Evolutionary conservation across 2,329 filamentous ascomycete species (phyloP).

Genomic region (Eutypa lata): DNA sequence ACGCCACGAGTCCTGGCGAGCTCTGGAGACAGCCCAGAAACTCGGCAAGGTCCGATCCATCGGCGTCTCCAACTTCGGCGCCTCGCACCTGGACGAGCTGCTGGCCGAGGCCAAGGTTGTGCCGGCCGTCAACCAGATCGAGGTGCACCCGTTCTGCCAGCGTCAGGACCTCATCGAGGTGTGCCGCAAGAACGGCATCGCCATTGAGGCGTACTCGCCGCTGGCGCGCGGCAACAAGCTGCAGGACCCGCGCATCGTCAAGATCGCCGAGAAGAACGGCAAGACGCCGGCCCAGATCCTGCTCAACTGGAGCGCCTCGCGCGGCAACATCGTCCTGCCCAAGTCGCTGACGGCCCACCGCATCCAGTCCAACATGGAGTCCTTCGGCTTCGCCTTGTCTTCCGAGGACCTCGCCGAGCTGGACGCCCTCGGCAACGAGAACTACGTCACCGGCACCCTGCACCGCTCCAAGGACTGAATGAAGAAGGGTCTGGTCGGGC

Average conservation of each 20-base stretch:
- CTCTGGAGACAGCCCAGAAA: slow-evolving; percentile 7
- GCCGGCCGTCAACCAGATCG: slow-evolving; percentile 58
- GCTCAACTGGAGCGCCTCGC: slow-evolving; percentile 55
- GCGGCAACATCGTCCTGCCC: slow-evolving; percentile 59
- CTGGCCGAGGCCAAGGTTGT: slow-evolving; percentile 39
- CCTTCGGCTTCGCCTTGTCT: slow-evolving; percentile 58
- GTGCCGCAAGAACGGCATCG: slow-evolving; percentile 42
- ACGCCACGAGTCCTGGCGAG: slow-evolving; percentile 34
- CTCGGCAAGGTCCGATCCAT: slow-evolving; percentile 47
- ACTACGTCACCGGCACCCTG: slow-evolving; percentile 31
- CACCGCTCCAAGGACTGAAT: slow-evolving; percentile 36
- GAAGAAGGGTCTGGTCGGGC: not conserved
- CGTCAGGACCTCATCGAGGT: slow-evolving; percentile 47
- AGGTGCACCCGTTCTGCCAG: slow-evolving; percentile 56
- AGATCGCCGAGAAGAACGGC: slow-evolving; percentile 52
- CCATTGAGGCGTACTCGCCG: slow-evolving; percentile 10
- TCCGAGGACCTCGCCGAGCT: slow-evolving; percentile 54
- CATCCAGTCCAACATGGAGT: slow-evolving; percentile 62
- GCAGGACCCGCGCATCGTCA: slow-evolving; percentile 52
- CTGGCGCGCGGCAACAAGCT: slow-evolving; percentile 14
- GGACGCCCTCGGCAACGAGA: slow-evolving; percentile 24
- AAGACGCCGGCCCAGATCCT: slow-evolving; percentile 57
- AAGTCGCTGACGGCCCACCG: slow-evolving; percentile 59
- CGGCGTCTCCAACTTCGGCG: slow-evolving; percentile 32
- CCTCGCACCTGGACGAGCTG: slow-evolving; percentile 30